Conservation (phyloP, 208 protist genomes). For the Porcisia deanei region DNA sequence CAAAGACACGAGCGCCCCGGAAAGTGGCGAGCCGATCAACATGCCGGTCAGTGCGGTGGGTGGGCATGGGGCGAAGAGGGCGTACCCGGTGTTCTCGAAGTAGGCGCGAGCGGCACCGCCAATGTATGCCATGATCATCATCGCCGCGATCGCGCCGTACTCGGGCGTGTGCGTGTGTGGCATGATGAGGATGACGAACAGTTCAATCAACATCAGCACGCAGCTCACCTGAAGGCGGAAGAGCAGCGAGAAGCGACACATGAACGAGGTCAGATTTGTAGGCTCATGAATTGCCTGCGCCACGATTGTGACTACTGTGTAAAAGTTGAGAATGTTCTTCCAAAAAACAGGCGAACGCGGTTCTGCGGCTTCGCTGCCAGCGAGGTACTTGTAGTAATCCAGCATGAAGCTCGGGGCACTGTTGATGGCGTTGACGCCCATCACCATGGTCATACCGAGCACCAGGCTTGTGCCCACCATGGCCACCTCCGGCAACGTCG, state of each 20-base stretch:
- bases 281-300: constrained; percentile 74
- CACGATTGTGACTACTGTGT: constrained; percentile 77
- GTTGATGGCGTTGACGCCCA: constrained; percentile 89
- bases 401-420: constrained; percentile 87
- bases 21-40: constrained; percentile 69
- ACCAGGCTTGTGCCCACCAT: constrained; percentile 79
- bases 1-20: constrained; percentile 61
- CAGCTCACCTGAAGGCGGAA: constrained; percentile 53
- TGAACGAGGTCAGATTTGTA: constrained; percentile 71
- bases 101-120: constrained; percentile 69
- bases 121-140: constrained; percentile 73
- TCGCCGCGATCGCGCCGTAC: constrained; percentile 55
- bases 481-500: constrained; percentile 30
- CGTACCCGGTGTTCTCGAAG: constrained; percentile 91
- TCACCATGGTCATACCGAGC: constrained; percentile 83
- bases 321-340: constrained; percentile 76
- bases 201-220: constrained; percentile 59
- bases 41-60: constrained; percentile 66
- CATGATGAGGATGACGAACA: constrained; percentile 66
- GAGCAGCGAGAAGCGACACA: constrained; percentile 72
- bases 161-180: constrained; percentile 41
- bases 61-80: constrained; percentile 79
- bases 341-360: constrained; percentile 52
- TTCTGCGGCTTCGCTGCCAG: constrained; percentile 31
- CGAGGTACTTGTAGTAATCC: constrained; percentile 81